Percentiles rank a stretch among this genome's conserved stretches.
phyloP scores from a whole-genome alignment of 768 basidiomycete genomes.

The Dentipellis fragilis region DNA sequence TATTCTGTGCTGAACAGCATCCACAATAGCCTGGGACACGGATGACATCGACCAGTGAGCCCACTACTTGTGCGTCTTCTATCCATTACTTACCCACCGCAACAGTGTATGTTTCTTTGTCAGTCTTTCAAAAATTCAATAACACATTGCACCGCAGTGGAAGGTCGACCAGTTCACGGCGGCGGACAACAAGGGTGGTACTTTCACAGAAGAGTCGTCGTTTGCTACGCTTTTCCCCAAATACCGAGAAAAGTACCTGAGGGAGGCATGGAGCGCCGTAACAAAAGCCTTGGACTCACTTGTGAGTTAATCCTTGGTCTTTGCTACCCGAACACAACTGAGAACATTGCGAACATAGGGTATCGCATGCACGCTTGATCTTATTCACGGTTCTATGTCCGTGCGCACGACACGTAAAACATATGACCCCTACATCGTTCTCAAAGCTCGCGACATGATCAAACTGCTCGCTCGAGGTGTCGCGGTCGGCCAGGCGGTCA shows the following conservation, averaged over 20 bases:
- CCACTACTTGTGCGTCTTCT: background rate
- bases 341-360: conserved; percentile 39
- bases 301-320: conserved; percentile 29
- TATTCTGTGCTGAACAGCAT: conserved; percentile 6
- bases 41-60: conserved; percentile 98
- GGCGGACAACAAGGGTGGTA: conserved; percentile 68
- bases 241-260: conserved; percentile 93
- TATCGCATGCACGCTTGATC: conserved; percentile 82
- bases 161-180: conserved; percentile 73
- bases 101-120: conserved; percentile 21
- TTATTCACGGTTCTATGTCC: conserved; percentile 96
- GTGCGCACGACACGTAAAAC: conserved; percentile 96
- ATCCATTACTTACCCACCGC: conserved; percentile 1
- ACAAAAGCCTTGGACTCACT: conserved; percentile 76
- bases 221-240: conserved; percentile 98
- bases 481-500: conserved; percentile 72
- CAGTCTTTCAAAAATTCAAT: background rate
- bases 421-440: conserved; percentile 90
- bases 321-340: background rate
- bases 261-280: conserved; percentile 90
- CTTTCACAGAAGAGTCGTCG: conserved; percentile 92
- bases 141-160: conserved; percentile 39
- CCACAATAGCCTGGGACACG: conserved; percentile 83
- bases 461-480: conserved; percentile 94
- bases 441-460: conserved; percentile 93